Conservation (phyloP, 345 rosid genomes). For the Eucalyptus sideroxylon region DNA sequence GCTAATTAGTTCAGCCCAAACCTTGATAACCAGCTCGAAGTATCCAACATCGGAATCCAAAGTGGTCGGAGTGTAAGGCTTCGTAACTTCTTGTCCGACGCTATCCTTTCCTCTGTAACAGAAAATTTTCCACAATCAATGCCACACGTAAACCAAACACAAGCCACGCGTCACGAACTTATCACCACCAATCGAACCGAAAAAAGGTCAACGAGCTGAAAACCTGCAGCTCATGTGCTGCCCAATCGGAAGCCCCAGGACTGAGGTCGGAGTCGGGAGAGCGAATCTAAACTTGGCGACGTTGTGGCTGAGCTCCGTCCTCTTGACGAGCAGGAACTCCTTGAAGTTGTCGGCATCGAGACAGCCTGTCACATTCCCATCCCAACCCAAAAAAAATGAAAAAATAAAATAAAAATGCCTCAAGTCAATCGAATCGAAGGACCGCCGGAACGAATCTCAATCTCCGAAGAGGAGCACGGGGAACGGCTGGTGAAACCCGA, state of each 20-base stretch:
- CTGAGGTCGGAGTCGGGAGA: slow-evolving; percentile 32
- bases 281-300: slow-evolving; percentile 38
- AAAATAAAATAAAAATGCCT: not conserved
- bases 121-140: not conserved
- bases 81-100: slow-evolving; percentile 30
- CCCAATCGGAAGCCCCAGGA: slow-evolving; percentile 43
- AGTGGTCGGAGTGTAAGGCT: slow-evolving; percentile 42
- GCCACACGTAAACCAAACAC: not conserved
- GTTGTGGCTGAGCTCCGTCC: slow-evolving; percentile 29
- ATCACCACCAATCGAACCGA: not conserved
- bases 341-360: slow-evolving; percentile 32
- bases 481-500: not conserved
- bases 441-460: not conserved
- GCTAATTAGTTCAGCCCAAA: not conserved
- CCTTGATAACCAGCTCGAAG: slow-evolving; percentile 51
- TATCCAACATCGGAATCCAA: slow-evolving; percentile 48
- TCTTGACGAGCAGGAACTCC: slow-evolving; percentile 33
- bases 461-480: not conserved
- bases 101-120: slow-evolving; percentile 35
- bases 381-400: too few species aligned
- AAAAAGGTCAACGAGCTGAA: not conserved
- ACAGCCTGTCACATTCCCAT: slow-evolving; percentile 9
- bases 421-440: not conserved
- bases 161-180: not conserved
- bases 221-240: slow-evolving; percentile 51